Conservation (phyloP, 495 filamentous ascomycete genomes). For the Penicillium flavigenum region DNA sequence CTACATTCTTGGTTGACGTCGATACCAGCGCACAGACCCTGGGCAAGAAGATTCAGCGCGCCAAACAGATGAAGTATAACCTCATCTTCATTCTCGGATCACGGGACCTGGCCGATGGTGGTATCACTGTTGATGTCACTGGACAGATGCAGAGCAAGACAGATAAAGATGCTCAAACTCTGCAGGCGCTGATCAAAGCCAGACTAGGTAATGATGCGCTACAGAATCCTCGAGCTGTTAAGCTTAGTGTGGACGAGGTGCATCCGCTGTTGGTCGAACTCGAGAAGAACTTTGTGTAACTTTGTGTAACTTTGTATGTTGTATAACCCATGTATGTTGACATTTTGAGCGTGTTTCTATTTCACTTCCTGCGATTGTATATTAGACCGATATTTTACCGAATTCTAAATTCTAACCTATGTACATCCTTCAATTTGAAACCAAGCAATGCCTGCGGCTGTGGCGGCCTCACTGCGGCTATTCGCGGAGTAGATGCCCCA, state of each 20-base stretch:
- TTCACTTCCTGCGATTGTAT: slow-evolving; percentile 11
- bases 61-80: slow-evolving; percentile 71
- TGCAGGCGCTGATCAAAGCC: slow-evolving; percentile 33
- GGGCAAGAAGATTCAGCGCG: slow-evolving; percentile 67
- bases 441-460: slow-evolving; percentile 15
- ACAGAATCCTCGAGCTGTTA: slow-evolving; percentile 41
- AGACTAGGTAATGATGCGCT: slow-evolving; percentile 33
- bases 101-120: slow-evolving; percentile 46
- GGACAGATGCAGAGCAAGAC: slow-evolving; percentile 47
- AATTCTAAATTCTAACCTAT: background rate
- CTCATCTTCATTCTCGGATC: slow-evolving; percentile 72
- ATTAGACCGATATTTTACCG: slow-evolving; percentile 1
- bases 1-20: slow-evolving; percentile 66
- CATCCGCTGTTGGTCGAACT: slow-evolving; percentile 42
- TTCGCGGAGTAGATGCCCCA: slow-evolving; percentile 15
- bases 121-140: slow-evolving; percentile 47
- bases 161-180: slow-evolving; percentile 28
- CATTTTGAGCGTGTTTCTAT: slow-evolving; percentile 13
- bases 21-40: slow-evolving; percentile 64
- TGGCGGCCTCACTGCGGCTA: slow-evolving; percentile 18
- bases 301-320: background rate
- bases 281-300: slow-evolving; percentile 39
- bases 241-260: slow-evolving; percentile 39
- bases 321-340: background rate
- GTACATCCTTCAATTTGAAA: background rate